Conservation (phyloP, 768 basidiomycete species). For the Rhodotorula sphaerocarpa region DNA sequence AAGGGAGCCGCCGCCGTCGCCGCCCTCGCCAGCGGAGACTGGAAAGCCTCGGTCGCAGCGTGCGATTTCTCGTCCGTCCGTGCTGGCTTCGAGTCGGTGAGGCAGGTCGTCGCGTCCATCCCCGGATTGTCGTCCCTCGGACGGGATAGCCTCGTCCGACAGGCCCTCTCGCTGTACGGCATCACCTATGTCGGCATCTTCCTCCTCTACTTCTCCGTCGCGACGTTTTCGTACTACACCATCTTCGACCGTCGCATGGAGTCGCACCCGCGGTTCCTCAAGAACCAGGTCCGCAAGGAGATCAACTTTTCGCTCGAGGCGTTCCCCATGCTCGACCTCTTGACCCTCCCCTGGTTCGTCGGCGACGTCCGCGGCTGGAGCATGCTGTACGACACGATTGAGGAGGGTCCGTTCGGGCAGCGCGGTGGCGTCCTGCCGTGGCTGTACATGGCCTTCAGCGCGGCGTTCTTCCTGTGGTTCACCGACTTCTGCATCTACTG, state of each 20-base stretch:
- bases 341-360: slow-evolving; percentile 91
- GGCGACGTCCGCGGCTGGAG: slow-evolving; percentile 82
- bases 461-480: slow-evolving; percentile 58
- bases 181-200: slow-evolving; percentile 75
- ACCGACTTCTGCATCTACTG: slow-evolving; percentile 95
- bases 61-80: slow-evolving; percentile 16
- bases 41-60: neutral
- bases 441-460: slow-evolving; percentile 35
- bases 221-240: slow-evolving; percentile 68
- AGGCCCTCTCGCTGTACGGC: slow-evolving; percentile 60
- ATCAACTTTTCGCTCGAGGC: slow-evolving; percentile 65
- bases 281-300: slow-evolving; percentile 68
- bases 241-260: slow-evolving; percentile 88
- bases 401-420: slow-evolving; percentile 51
- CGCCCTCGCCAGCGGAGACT: slow-evolving; percentile 42
- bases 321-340: slow-evolving; percentile 69
- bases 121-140: slow-evolving; percentile 13
- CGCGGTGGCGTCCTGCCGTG: slow-evolving; percentile 34
- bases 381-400: slow-evolving; percentile 65
- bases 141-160: slow-evolving; percentile 48
- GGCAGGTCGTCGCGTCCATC: slow-evolving; percentile 12
- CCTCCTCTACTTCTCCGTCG: slow-evolving; percentile 78
- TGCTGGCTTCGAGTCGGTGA: neutral
- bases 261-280: slow-evolving; percentile 77
- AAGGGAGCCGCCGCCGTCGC: no score